Conservation (phyloP, 306 rosid species). For the Trifolium pratense region DNA sequence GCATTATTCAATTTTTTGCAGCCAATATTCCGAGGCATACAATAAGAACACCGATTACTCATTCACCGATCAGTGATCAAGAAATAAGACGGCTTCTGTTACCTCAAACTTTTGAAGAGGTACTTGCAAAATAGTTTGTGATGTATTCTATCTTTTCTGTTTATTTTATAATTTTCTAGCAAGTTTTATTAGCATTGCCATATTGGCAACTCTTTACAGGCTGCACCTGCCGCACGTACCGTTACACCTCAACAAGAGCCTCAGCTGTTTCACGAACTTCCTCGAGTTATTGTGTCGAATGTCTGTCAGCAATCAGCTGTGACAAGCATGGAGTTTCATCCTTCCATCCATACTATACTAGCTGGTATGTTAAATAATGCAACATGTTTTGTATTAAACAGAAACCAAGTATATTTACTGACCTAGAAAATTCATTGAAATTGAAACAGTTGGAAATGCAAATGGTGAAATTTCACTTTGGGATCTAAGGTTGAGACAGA, state of each 20-base stretch:
- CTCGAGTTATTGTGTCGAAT: constrained; percentile 49
- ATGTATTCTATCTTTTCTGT: constrained; percentile 36
- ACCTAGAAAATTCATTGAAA: constrained; percentile 16
- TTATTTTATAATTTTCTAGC: neutral
- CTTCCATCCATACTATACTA: constrained; percentile 57
- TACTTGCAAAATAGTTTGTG: neutral
- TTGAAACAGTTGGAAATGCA: constrained; percentile 60
- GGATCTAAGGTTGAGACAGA: constrained; percentile 58
- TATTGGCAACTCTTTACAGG: constrained; percentile 6
- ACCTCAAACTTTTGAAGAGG: too few relatives aligned
- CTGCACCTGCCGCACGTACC: constrained; percentile 46
- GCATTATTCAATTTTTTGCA: neutral
- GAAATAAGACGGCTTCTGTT: too few relatives aligned
- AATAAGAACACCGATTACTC: too few relatives aligned
- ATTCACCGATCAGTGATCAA: too few relatives aligned
- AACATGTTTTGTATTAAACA: neutral
- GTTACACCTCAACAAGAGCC: constrained; percentile 43
- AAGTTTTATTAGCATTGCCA: neutral
- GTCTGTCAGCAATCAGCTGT: constrained; percentile 54
- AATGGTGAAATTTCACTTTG: constrained; percentile 68
- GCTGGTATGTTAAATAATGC: constrained; percentile 50
- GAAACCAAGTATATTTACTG: neutral
- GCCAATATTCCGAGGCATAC: too few relatives aligned
- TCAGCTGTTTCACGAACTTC: constrained; percentile 52
- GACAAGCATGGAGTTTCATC: constrained; percentile 68